Evolutionary conservation across 305 asterid species (phyloP).

Genomic region (Fraxinus greggii): DNA sequence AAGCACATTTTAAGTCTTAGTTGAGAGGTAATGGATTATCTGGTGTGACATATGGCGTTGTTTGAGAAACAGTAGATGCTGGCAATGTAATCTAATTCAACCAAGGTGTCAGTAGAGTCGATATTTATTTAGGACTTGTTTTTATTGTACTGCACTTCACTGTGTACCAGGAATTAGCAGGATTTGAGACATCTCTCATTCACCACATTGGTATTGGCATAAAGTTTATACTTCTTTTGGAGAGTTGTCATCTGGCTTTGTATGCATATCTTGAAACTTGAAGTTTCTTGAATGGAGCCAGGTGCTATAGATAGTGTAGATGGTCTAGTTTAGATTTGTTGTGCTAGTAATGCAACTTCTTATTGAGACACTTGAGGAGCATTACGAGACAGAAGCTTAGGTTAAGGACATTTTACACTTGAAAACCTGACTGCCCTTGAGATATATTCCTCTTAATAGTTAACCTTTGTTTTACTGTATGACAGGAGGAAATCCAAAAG

Average conservation of each 20-base stretch:
- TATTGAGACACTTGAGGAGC: constrained; percentile 6
- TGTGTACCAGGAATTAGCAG: background rate
- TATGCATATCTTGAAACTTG: background rate
- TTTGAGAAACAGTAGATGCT: background rate
- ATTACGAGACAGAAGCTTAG: background rate
- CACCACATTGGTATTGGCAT: background rate
- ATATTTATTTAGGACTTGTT: constrained; percentile 1
- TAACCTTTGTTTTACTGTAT: constrained; percentile 20
- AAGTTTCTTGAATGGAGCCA: background rate
- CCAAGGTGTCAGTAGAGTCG: background rate
- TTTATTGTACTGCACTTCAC: background rate
- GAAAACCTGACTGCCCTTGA: background rate
- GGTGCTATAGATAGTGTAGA: background rate
- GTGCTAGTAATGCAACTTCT: constrained; percentile 1
- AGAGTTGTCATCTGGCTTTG: constrained; percentile 5
- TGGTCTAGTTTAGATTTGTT: constrained; percentile 8
- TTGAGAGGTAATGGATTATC: background rate
- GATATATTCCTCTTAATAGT: background rate
- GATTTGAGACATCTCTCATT: background rate
- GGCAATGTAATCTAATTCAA: background rate
- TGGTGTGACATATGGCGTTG: background rate
- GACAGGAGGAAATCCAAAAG: constrained; percentile 97
- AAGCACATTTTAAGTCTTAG: background rate
- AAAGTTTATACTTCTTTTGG: constrained; percentile 2
- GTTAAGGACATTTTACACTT: background rate